These are phyloP conservation scores for Verticillium dahliae DNA, from an alignment of 2,329 filamentous ascomycete species.

Conservation along the genomic window DNA sequence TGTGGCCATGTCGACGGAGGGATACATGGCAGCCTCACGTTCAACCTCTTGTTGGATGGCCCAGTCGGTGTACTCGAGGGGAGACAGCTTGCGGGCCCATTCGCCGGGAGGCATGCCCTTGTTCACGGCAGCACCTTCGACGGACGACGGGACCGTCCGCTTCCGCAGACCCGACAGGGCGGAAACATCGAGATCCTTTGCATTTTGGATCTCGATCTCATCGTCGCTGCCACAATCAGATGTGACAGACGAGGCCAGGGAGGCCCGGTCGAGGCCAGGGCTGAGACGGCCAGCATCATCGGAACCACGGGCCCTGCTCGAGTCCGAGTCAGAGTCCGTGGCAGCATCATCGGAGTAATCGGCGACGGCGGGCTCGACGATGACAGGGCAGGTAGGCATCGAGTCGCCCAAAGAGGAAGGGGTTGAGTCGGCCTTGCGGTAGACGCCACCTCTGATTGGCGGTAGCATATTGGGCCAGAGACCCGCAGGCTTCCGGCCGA, in stretches of 20 bases:
- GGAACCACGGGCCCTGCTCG: background rate
- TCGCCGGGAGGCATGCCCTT: background rate
- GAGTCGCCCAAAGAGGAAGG: slow-evolving; percentile 4
- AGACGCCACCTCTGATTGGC: slow-evolving; percentile 48
- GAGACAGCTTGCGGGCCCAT: slow-evolving; percentile 2
- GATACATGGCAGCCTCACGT: slow-evolving; percentile 32
- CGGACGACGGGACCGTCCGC: slow-evolving; percentile 1
- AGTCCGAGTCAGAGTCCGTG: slow-evolving; percentile 9
- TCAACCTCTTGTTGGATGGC: slow-evolving; percentile 28
- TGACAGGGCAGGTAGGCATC: slow-evolving; percentile 1
- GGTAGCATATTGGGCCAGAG: slow-evolving; percentile 53
- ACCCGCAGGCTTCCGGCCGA: slow-evolving; percentile 46
- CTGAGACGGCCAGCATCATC: background rate
- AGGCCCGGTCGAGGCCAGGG: slow-evolving; percentile 1
- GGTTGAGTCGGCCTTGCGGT: slow-evolving; percentile 14
- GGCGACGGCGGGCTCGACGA: slow-evolving; percentile 1
- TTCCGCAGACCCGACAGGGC: slow-evolving; percentile 1
- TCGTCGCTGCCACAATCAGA: slow-evolving; percentile 4
- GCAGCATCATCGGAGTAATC: slow-evolving; percentile 7
- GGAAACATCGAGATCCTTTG: slow-evolving; percentile 5
- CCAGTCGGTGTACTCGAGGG: slow-evolving; percentile 25
- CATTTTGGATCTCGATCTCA: background rate
- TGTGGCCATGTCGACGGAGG: slow-evolving; percentile 45
- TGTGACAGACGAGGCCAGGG: slow-evolving; percentile 8
- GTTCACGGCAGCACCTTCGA: background rate